Evolutionary conservation across 352 stramenopile species (phyloP).

Genomic region (Phytophthora megakarya): DNA sequence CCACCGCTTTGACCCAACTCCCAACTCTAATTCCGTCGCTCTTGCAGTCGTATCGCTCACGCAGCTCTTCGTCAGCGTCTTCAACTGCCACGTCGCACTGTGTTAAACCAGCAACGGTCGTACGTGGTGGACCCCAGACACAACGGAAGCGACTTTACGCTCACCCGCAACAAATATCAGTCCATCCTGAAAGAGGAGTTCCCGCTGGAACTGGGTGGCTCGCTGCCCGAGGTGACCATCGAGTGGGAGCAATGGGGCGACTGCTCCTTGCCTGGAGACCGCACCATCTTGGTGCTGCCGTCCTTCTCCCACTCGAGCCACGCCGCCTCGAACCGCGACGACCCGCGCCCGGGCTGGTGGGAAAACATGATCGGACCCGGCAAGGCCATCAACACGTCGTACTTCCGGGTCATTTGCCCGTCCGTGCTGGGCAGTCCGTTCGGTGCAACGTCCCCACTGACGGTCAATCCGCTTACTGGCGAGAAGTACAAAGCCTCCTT

Average conservation of each 20-base stretch:
- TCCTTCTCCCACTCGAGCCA: constrained; percentile 90
- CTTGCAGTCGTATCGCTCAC: constrained; percentile 14
- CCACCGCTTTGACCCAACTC: background rate
- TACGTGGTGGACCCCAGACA: constrained; percentile 47
- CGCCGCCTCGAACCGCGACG: constrained; percentile 79
- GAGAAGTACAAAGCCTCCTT: constrained; percentile 75
- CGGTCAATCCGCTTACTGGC: constrained; percentile 61
- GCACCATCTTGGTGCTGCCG: constrained; percentile 83
- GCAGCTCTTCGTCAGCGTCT: constrained; percentile 7
- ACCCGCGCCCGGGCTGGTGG: constrained; percentile 86
- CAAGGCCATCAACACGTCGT: constrained; percentile 88
- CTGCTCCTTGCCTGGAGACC: constrained; percentile 61
- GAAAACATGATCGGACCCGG: constrained; percentile 87
- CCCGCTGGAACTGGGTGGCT: constrained; percentile 54
- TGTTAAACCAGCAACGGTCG: constrained; percentile 31
- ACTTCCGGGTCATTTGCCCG: constrained; percentile 87
- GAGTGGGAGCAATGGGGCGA: constrained; percentile 88
- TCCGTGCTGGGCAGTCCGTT: constrained; percentile 87
- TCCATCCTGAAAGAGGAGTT: constrained; percentile 70
- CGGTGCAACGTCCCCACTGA: constrained; percentile 78
- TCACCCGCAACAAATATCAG: constrained; percentile 78
- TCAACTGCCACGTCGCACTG: constrained; percentile 12
- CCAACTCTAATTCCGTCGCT: background rate
- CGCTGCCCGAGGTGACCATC: constrained; percentile 63
- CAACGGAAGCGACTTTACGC: constrained; percentile 22